Evolutionary conservation across 2,329 filamentous ascomycete species (phyloP).

Genomic region (Talaromyces atroroseus): DNA sequence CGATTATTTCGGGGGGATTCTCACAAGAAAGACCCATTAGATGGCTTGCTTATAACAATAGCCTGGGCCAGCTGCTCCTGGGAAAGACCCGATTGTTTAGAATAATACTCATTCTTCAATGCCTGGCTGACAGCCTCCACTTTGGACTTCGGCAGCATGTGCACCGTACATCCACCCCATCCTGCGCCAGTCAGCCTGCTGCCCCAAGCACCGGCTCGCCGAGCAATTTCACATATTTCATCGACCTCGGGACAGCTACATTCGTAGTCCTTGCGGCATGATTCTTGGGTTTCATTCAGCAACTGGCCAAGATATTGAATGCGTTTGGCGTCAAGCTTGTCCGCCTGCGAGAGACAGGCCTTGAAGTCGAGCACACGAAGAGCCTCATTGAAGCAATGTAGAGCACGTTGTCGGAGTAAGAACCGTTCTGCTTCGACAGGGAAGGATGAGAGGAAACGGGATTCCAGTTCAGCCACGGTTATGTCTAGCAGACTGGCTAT

Average conservation of each 20-base stretch:
- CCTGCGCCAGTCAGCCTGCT: conserved; percentile 86
- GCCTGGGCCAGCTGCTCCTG: conserved; percentile 70
- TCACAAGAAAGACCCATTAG: conserved; percentile 41
- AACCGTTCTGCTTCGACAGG: conserved; percentile 83
- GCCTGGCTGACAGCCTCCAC: conserved; percentile 72
- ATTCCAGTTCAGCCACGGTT: conserved; percentile 64
- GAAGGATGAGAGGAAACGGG: conserved; percentile 78
- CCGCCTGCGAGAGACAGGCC: conserved; percentile 57
- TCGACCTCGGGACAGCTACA: conserved; percentile 94
- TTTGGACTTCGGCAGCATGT: conserved; percentile 79
- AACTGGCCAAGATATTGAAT: conserved; percentile 69
- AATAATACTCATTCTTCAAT: conserved; percentile 77
- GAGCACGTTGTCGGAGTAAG: conserved; percentile 77
- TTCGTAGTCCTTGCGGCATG: conserved; percentile 80
- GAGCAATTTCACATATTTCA: conserved; percentile 73
- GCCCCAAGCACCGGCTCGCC: conserved; percentile 72
- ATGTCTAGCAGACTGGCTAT: conserved; percentile 68
- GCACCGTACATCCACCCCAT: conserved; percentile 95
- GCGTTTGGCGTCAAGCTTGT: conserved; percentile 58
- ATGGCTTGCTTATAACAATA: conserved; percentile 81
- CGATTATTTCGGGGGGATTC: conserved; percentile 11
- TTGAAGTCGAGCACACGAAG: conserved; percentile 80
- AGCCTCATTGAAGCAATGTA: conserved; percentile 89
- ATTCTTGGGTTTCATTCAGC: conserved; percentile 84
- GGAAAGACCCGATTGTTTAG: conserved; percentile 59